These are phyloP conservation scores for Cystobasidium pallidum DNA, from an alignment of 1,284 basidiomycete genomes.

Conservation along the genomic window DNA sequence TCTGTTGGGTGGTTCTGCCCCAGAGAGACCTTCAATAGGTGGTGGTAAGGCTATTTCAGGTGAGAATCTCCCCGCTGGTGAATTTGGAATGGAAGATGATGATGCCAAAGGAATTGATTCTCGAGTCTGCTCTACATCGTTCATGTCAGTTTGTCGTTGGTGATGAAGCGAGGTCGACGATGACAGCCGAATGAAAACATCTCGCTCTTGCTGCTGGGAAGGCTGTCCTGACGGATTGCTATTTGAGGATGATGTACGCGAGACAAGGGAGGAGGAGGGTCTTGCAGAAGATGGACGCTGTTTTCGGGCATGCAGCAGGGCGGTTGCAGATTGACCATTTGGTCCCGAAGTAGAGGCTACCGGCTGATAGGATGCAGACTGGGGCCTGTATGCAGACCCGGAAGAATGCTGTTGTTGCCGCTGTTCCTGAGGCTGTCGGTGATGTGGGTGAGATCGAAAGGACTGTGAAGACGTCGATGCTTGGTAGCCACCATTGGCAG, in stretches of 20 bases:
- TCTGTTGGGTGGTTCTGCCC: not conserved
- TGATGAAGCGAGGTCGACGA: not conserved
- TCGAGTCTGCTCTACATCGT: constrained; percentile 11
- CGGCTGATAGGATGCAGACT: constrained; percentile 1
- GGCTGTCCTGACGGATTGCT: not conserved
- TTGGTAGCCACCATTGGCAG: not conserved
- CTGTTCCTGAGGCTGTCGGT: constrained; percentile 15
- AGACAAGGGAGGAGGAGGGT: constrained; percentile 19
- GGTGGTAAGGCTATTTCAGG: not conserved
- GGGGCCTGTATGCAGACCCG: not conserved
- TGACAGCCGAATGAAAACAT: not conserved
- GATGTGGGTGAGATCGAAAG: constrained; percentile 26
- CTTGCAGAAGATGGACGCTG: not conserved
- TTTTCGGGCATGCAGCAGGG: not conserved
- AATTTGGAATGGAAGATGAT: constrained; percentile 40
- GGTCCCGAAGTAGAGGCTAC: constrained; percentile 19
- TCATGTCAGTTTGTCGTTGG: not conserved
- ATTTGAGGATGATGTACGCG: constrained; percentile 3
- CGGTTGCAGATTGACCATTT: not conserved
- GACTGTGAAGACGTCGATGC: constrained; percentile 8
- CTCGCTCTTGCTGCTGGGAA: constrained; percentile 1
- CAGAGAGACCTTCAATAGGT: not conserved
- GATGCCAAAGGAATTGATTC: constrained; percentile 26
- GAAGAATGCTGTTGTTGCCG: not conserved
- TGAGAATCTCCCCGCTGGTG: constrained; percentile 19